Base-by-base conservation (phyloP, 2,329 filamentous ascomycete genomes). In the Trichophyton verrucosum region DNA sequence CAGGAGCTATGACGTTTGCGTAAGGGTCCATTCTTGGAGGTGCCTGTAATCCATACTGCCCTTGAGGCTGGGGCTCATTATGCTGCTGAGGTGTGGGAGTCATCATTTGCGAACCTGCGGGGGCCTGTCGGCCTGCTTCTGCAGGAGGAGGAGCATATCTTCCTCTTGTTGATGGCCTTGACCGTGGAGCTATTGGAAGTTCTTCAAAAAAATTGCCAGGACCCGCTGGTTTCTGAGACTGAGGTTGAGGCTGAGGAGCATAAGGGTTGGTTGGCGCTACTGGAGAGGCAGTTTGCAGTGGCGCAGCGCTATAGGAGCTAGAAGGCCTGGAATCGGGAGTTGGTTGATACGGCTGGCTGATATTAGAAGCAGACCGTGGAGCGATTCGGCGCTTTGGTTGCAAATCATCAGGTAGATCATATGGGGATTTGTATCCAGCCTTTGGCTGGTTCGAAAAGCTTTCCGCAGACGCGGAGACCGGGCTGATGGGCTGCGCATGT, bases 341-440 rank as follows among this genome's bases (percentile, higher is more conserved):
- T 69, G 86, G 89, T 88, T 66, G 79, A 13, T 81, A 81, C 3
- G 84, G 83, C 40, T 80, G 76, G 13, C 80, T 78, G 17, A 75
- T 71, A 13, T 68, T 71, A 27, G 75, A 73, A 38, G 76, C 69
- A 44, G 76, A 69, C 4, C 76, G 70, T 36, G 79, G 64, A 57
- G 73, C 66, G 60, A 65, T 66, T 40, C 75, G 69, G 49, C 81
- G 74, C 59, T 82, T 82, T 62, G 87, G 75, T 27, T 73, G 72
- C 33, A 99, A 82, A 60, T 96, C 92, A 74, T 94, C 89, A 3
- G 94, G 94, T 20, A 99, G 79, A 75, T 99, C 95, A 68, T 96
- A 99, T 0, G 94, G 94, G 20, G 92, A 97, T 57, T 87, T 82
- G 71, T 99, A 99, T 6, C 92, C 91, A 61, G 89, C 89, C 74